A percentile compares a stretch with the other conserved stretches of the same genome.
Evolutionary conservation across 805 yeast genomes (phyloP).

Genomic region (Hanseniaspora valbyensis): DNA sequence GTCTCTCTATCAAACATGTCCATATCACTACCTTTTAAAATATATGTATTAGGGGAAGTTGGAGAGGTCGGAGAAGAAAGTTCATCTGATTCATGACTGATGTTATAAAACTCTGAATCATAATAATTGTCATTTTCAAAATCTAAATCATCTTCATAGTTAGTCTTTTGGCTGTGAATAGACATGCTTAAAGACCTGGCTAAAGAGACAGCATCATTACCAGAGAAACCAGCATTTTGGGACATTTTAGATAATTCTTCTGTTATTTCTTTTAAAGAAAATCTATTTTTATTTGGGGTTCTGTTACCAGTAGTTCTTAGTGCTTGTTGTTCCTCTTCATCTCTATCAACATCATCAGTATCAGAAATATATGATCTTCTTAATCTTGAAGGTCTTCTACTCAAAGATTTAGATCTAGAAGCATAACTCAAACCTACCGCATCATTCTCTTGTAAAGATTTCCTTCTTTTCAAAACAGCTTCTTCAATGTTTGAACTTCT

Average conservation of each 20-base stretch:
- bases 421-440: not conserved
- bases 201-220: conserved; percentile 69
- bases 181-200: conserved; percentile 70
- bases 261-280: conserved; percentile 61
- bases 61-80: not conserved
- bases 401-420: conserved; percentile 19
- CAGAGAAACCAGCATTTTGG: conserved; percentile 64
- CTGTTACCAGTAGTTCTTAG: conserved; percentile 20
- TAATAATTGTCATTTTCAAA: conserved; percentile 16
- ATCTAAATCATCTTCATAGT: conserved; percentile 12
- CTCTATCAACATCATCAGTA: conserved; percentile 19
- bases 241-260: conserved; percentile 64
- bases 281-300: conserved; percentile 30
- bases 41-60: conserved; percentile 1
- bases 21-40: conserved; percentile 1
- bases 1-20: conserved; percentile 1
- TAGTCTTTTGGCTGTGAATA: conserved; percentile 27
- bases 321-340: conserved; percentile 9
- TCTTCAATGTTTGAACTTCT: conserved; percentile 16
- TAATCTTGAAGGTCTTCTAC: conserved; percentile 28
- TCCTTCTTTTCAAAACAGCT: not conserved
- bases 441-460: not conserved
- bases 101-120: not conserved
- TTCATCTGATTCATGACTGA: conserved; percentile 4
- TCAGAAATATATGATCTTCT: conserved; percentile 26